Conservation (phyloP, 2,329 filamentous ascomycete species). For the Cytospora piceicola region DNA sequence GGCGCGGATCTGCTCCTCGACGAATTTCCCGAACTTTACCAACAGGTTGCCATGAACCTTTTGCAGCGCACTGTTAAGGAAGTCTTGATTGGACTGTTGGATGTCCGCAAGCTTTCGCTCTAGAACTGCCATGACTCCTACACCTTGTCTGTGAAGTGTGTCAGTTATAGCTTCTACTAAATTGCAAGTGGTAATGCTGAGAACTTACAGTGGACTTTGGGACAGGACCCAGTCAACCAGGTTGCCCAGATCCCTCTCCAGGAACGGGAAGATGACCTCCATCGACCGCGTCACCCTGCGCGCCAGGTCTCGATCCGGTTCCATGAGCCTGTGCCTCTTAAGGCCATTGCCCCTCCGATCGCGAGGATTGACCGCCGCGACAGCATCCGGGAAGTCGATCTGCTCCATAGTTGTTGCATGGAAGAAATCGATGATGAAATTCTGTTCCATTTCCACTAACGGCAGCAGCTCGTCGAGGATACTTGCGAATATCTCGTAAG, state of each 20-base stretch:
- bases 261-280: conserved; percentile 85
- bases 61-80: conserved; percentile 75
- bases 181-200: neutral
- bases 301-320: conserved; percentile 87
- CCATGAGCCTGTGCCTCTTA: conserved; percentile 75
- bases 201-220: conserved; percentile 77
- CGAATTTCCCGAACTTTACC: conserved; percentile 80
- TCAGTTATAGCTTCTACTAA: conserved; percentile 11
- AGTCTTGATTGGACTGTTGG: conserved; percentile 92
- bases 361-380: conserved; percentile 67
- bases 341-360: conserved; percentile 74
- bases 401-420: conserved; percentile 85
- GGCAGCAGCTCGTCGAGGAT: conserved; percentile 81
- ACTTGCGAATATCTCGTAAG: conserved; percentile 80
- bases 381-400: conserved; percentile 80
- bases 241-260: conserved; percentile 75
- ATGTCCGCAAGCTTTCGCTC: conserved; percentile 80
- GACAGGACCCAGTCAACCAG: conserved; percentile 83
- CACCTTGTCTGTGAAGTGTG: conserved; percentile 69
- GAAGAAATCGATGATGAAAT: conserved; percentile 97
- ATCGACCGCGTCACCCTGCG: conserved; percentile 82
- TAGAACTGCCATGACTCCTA: conserved; percentile 80
- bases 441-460: conserved; percentile 90
- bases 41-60: conserved; percentile 77
- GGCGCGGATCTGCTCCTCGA: conserved; percentile 91